Conservation (phyloP, 257 asterid genomes). For the Osmanthus fragrans region DNA sequence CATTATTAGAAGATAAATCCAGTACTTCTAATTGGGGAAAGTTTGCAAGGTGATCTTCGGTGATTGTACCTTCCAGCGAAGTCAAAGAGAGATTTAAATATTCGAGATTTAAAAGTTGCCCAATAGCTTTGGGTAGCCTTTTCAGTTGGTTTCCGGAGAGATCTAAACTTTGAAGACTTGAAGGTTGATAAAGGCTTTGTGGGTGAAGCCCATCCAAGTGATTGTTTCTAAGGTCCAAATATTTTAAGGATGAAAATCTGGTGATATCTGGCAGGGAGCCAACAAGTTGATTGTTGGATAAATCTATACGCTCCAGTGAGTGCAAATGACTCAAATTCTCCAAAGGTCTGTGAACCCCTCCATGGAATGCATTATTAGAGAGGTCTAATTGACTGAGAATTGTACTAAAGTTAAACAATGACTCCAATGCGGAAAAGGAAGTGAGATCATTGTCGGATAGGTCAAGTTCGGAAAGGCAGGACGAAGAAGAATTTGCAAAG, state of each 20-base stretch:
- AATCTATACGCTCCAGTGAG: background rate
- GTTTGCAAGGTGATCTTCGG: conserved; percentile 25
- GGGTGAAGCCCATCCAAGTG: background rate
- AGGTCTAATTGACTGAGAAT: conserved; percentile 19
- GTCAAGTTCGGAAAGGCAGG: conserved; percentile 19
- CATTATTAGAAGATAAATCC: conserved; percentile 26
- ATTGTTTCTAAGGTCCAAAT: background rate
- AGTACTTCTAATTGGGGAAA: conserved; percentile 16
- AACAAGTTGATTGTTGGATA: conserved; percentile 21
- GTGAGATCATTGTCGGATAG: background rate
- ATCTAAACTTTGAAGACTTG: conserved; percentile 22
- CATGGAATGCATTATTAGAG: background rate
- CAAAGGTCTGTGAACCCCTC: conserved; percentile 23
- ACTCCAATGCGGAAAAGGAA: background rate
- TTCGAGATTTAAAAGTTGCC: conserved; percentile 23
- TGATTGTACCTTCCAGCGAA: conserved; percentile 26
- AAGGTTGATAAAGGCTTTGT: conserved; percentile 19
- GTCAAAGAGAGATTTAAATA: conserved; percentile 17
- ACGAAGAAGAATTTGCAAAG: background rate
- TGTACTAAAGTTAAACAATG: conserved; percentile 23
- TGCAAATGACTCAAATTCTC: conserved; percentile 19
- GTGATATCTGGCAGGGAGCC: conserved; percentile 19
- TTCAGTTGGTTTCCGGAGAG: background rate
- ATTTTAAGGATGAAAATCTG: conserved; percentile 13
- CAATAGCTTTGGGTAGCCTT: conserved; percentile 23